Evolutionary conservation across 257 asterid species (phyloP), one percentile per base, ranked within the genome.

Genomic region (Rhazya stricta): DNA sequence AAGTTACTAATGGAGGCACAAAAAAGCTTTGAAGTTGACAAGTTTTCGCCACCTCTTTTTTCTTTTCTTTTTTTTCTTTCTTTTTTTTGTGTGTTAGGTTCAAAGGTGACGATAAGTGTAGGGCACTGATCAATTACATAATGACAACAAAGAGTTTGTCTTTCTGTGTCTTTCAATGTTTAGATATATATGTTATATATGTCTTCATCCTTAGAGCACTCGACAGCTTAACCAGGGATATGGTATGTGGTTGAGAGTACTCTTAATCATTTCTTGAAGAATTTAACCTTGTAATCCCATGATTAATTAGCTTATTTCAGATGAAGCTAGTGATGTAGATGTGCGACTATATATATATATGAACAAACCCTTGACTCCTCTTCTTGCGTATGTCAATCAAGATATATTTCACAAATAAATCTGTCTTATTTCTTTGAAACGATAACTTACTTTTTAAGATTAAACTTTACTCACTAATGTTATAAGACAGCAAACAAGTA

Each of bases 81-180:
- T n/a, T n/a, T n/a, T n/a, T n/a, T n/a, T n/a, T n/a, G n/a, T n/a
- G 56, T 78, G 87, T 85, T 85, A 79, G 87, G 86, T 83, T 83
- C 85, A 83, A 81, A 75, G 75, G 78, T 82, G 86, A 86, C 81
- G 78, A 83, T 78, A 81, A 71, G 81, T 74, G 39, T 42, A 68
- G 62, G 63, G 74, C 81, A 74, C 75, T 63, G n/a, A n/a, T n/a
- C 37, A 53, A 30, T 11, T 71, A 74, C 34, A 76, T 67, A 67
- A 58, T 78, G 76, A 81, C 79, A 43, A 68, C 69, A 74, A 76
- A 75, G 51, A 76, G 78, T 79, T 46, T 80, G 76, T 79, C 72
- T 74, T 37, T 66, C n/a, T 15, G 19, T 67, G 1, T n/a, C 12
- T 62, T 29, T n/a, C 23, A 5, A 2, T 54, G 9, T 54, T 0